A percentile compares a stretch with the other conserved stretches of the same genome.
Evolutionary conservation across 1,284 basidiomycete genomes (phyloP).

Genomic region (Ganoderma lucidum): DNA sequence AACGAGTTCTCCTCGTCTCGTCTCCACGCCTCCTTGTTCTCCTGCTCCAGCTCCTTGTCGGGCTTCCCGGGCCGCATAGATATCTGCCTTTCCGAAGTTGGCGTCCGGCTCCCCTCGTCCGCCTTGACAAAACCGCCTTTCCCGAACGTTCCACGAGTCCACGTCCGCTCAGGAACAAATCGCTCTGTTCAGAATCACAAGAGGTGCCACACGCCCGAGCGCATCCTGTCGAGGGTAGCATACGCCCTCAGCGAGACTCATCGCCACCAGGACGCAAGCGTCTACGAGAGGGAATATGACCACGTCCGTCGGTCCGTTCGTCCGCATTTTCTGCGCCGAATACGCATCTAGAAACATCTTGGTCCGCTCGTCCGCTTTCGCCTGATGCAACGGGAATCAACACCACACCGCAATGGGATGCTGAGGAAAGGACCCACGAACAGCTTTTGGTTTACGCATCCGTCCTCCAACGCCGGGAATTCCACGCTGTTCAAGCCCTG

Average conservation of each 20-base stretch:
- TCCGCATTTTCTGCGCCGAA: constrained; percentile 78
- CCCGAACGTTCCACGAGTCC: constrained; percentile 53
- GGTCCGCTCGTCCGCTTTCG: constrained; percentile 96
- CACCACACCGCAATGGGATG: constrained; percentile 47
- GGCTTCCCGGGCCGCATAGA: constrained; percentile 62
- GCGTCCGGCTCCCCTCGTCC: constrained; percentile 52
- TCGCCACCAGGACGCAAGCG: constrained; percentile 12
- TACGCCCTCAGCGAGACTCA: background rate
- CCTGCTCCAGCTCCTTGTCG: constrained; percentile 85
- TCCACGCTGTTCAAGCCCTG: constrained; percentile 93
- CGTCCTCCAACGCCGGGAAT: constrained; percentile 86
- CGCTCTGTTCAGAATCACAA: no score
- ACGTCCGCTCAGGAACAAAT: no score
- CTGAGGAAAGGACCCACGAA: constrained; percentile 63
- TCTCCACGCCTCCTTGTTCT: constrained; percentile 75
- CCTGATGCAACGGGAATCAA: constrained; percentile 49
- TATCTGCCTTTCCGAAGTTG: constrained; percentile 47
- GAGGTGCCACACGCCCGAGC: no score
- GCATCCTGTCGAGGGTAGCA: background rate
- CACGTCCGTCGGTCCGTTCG: constrained; percentile 81
- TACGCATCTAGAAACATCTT: constrained; percentile 87
- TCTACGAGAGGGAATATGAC: constrained; percentile 22
- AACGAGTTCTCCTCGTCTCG: constrained; percentile 85
- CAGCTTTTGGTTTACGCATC: constrained; percentile 86
- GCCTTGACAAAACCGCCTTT: constrained; percentile 82